Evolutionary conservation across 2,329 filamentous ascomycete species (phyloP).

Genomic region (Juglanconis oblonga): DNA sequence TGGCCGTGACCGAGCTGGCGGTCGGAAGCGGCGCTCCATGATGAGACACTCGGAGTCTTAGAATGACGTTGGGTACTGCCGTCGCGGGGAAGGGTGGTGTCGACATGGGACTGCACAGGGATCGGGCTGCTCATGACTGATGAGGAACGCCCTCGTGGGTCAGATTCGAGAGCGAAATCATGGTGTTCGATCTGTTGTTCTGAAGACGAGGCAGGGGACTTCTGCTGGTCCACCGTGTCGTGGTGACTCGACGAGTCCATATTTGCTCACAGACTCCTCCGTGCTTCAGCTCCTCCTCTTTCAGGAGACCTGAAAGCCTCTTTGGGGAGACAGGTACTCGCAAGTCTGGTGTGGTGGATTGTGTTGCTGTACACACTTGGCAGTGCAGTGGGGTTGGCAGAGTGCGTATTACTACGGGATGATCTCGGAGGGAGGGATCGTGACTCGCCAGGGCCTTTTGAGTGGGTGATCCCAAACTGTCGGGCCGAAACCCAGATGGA

Average conservation of each 20-base stretch:
- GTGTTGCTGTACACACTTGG: neutral
- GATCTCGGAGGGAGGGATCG: neutral
- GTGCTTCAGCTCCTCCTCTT: neutral
- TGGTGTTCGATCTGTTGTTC: neutral
- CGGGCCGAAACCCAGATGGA: neutral
- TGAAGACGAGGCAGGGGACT: neutral
- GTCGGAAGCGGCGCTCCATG: conserved; percentile 42
- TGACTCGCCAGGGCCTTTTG: neutral
- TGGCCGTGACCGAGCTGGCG: conserved; percentile 31
- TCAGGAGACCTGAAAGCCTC: conserved; percentile 13
- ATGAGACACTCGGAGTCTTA: conserved; percentile 29
- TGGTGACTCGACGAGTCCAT: conserved; percentile 6
- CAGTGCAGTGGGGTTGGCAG: neutral
- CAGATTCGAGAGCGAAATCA: neutral
- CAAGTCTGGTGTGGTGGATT: neutral
- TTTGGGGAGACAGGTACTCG: neutral
- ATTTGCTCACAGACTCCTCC: neutral
- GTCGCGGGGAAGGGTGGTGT: conserved; percentile 5
- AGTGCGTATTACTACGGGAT: neutral
- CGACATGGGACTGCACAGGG: conserved; percentile 2
- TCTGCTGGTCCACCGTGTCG: neutral
- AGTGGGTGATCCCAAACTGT: neutral
- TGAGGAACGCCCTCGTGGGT: neutral
- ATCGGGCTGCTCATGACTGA: conserved; percentile 1
- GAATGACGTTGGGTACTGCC: neutral